These are phyloP conservation scores for Ophiosphaerella herpotricha DNA, from an alignment of 2,329 filamentous ascomycete species.

Conservation along the genomic window DNA sequence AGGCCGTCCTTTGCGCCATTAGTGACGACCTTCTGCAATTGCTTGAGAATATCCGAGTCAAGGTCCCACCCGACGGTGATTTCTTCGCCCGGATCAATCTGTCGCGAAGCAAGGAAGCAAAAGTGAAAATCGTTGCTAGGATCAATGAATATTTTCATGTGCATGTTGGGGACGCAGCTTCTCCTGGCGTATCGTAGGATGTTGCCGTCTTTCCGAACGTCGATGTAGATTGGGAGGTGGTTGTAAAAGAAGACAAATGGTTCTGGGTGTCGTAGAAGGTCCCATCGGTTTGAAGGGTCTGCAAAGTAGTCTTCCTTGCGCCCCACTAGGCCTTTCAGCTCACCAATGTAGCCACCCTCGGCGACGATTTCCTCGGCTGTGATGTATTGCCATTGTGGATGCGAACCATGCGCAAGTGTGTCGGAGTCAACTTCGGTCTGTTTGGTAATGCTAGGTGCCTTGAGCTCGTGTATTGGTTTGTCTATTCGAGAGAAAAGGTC, in stretches of 20 bases:
- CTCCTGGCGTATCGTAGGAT: conserved; percentile 85
- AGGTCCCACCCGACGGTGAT: conserved; percentile 66
- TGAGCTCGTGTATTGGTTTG: conserved; percentile 58
- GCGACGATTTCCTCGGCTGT: conserved; percentile 58
- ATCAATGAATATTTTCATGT: conserved; percentile 82
- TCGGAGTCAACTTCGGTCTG: conserved; percentile 58
- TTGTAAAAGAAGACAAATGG: conserved; percentile 73
- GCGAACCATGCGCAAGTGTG: conserved; percentile 57
- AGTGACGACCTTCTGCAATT: conserved; percentile 64
- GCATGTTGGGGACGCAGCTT: conserved; percentile 90
- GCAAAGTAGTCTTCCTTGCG: conserved; percentile 54
- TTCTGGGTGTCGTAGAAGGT: conserved; percentile 54
- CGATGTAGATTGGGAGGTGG: conserved; percentile 86
- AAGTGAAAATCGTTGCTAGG: conserved; percentile 76
- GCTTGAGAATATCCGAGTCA: conserved; percentile 54
- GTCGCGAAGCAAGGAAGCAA: conserved; percentile 83
- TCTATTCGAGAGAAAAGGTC: conserved; percentile 73
- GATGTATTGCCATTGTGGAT: conserved; percentile 73
- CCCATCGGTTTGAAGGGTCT: conserved; percentile 54
- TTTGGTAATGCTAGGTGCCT: conserved; percentile 57
- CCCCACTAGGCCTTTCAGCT: conserved; percentile 68
- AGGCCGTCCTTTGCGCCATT: conserved; percentile 66
- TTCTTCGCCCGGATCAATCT: conserved; percentile 75
- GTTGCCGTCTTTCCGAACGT: conserved; percentile 86
- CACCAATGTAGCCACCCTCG: conserved; percentile 62